Evolutionary conservation across 2,329 filamentous ascomycete genomes (phyloP), one percentile per base, ranked within the genome.

Genomic region (Penicillium freii): DNA sequence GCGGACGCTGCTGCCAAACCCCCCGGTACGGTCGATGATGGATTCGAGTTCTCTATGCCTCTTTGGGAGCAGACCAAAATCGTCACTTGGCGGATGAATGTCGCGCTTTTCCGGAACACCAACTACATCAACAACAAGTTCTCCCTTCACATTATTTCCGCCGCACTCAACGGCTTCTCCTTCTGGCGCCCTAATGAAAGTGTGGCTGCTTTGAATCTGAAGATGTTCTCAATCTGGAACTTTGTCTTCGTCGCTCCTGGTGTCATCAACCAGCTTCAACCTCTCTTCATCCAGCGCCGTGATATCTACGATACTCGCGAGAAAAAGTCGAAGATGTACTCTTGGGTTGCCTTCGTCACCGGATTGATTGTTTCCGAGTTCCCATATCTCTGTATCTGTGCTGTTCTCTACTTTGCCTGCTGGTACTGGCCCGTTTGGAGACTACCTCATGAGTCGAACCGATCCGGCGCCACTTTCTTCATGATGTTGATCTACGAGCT

Each of bases 401-500:
- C 54, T 8, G 49, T 53, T n/a, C 54, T 56, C 49, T 56, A 56
- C 34, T 56, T 56, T 25, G 54, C 11, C 27, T 56, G 54, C 29
- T 56, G 54, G 54, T 60, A 45, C 51, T 60, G 91, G 74, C 91
- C 82, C 70, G 82, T 88, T 0, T 82, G 84, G 1, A 88, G 89
- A 0, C 77, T 91, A 1, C 85, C 88, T 0, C 78, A 78, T 1
- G 81, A 87, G 48, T 81, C 82, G 33, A 62, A 66, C 62, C 68
- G 65, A 21, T 65, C 72, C 8, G 71, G 72, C 3, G 65, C 63
- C 63, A 82, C 85, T 2, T 92, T 87, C 75, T 77, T 92, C 42
- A 89, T 92, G 83, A 85, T 84, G 15, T 71, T 91, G 62, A 80
- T 92, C 3, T 91, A 91, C 75, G 89, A 86, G 73, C 74, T 91